Evolutionary conservation across 441 rosid genomes (phyloP).

Genomic region (Populus trichocarpa): DNA sequence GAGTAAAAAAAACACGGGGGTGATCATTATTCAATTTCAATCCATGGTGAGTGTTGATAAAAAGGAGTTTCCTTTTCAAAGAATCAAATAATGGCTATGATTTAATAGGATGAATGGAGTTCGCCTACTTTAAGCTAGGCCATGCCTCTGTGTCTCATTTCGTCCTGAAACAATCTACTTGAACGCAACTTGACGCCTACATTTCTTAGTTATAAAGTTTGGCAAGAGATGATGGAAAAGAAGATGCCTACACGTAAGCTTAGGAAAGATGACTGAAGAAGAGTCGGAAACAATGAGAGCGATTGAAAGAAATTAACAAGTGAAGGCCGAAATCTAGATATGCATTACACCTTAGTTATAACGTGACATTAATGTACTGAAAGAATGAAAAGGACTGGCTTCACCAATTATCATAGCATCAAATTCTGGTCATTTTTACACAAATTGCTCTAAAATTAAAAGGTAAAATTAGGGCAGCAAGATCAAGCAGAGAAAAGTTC

Average conservation of each 20-base stretch:
- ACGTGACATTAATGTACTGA: neutral
- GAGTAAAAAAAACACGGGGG: neutral
- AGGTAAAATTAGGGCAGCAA: neutral
- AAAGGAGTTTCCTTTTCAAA: constrained; percentile 6
- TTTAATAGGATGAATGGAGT: constrained; percentile 6
- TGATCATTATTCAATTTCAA: neutral
- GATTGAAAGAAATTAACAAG: neutral
- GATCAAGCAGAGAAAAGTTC: neutral
- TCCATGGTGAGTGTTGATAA: neutral
- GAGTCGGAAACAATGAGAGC: neutral
- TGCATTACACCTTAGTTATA: neutral
- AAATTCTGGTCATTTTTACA: neutral
- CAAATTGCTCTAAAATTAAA: too few relatives aligned
- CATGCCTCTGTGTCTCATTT: neutral
- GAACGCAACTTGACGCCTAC: constrained; percentile 9
- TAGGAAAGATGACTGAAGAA: neutral
- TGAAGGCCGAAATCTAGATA: neutral
- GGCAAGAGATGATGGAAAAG: neutral
- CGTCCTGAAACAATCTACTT: neutral
- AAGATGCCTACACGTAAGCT: neutral
- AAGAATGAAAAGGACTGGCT: neutral
- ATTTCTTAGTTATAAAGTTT: neutral
- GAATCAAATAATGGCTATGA: neutral
- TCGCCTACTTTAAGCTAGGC: neutral
- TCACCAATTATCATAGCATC: neutral